Percentiles rank a stretch among this genome's conserved stretches.
Evolutionary conservation across 2,329 filamentous ascomycete species (phyloP).

Genomic region (Pseudogymnoascus sp.): DNA sequence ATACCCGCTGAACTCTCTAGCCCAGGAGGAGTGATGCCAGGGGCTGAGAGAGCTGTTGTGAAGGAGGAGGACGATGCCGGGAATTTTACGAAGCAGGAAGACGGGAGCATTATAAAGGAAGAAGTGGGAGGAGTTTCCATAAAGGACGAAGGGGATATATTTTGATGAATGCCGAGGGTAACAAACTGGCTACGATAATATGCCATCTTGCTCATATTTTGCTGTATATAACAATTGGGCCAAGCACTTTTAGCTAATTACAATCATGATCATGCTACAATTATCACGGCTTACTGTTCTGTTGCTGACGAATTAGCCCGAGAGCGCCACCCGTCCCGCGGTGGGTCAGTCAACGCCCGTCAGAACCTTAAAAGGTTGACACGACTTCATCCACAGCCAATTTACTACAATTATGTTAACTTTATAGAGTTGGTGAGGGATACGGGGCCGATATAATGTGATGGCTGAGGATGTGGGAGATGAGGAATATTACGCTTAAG

Average conservation of each 20-base stretch:
- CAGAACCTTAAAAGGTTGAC: slow-evolving; percentile 2
- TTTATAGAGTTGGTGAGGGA: neutral
- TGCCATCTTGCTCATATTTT: neutral
- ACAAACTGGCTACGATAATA: neutral
- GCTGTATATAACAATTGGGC: neutral
- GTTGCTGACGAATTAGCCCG: neutral
- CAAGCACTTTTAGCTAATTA: neutral
- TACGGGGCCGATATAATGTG: neutral
- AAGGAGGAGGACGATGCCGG: neutral
- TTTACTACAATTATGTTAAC: neutral
- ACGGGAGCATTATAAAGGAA: too few species aligned
- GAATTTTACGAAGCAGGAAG: neutral
- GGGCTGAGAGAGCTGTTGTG: neutral
- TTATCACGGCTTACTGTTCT: neutral
- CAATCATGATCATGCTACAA: neutral
- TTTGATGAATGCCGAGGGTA: neutral
- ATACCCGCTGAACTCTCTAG: neutral
- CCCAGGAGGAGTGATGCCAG: neutral
- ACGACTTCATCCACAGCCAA: neutral
- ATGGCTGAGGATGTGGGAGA: neutral
- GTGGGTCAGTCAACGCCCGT: neutral
- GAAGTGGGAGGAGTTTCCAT: neutral
- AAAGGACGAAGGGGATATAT: neutral
- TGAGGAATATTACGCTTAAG: neutral
- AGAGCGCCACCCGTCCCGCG: neutral